Conservation (phyloP, 257 asterid species). For the Thymus mandschuricus region DNA sequence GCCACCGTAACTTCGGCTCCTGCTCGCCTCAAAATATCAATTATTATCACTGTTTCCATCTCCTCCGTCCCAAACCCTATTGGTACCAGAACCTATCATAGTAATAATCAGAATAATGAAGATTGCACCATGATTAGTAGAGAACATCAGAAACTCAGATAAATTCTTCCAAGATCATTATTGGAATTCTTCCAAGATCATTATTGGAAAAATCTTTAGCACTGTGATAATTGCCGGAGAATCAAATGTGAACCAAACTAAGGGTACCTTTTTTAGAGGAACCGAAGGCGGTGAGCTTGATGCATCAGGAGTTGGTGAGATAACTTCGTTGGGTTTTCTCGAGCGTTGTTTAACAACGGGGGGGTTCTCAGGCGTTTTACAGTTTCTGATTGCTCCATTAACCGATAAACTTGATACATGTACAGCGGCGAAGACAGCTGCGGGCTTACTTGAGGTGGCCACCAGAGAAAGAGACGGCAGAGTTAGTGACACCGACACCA, state of each 20-base stretch:
- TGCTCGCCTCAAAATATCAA: slow-evolving; percentile 80
- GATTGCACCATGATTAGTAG: not conserved
- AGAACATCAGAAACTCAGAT: not conserved
- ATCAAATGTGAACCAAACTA: not conserved
- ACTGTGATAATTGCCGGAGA: not conserved
- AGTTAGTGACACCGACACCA: slow-evolving; percentile 25
- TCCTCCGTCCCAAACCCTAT: slow-evolving; percentile 92
- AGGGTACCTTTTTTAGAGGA: slow-evolving; percentile 65
- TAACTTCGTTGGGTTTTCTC: slow-evolving; percentile 50
- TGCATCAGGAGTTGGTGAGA: slow-evolving; percentile 37
- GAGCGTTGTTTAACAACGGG: slow-evolving; percentile 44
- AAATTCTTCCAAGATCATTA: not conserved
- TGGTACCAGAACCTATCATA: slow-evolving; percentile 77
- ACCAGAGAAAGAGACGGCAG: slow-evolving; percentile 27
- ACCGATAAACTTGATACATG: slow-evolving; percentile 24
- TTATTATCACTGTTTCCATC: slow-evolving; percentile 89
- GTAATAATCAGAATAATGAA: not conserved
- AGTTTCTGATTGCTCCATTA: slow-evolving; percentile 20
- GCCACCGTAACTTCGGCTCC: slow-evolving; percentile 92
- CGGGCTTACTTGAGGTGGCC: slow-evolving; percentile 29
- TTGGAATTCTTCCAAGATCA: not conserved
- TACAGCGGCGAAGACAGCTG: slow-evolving; percentile 26
- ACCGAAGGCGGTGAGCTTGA: slow-evolving; percentile 31
- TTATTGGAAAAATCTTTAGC: not conserved
- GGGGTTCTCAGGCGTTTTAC: slow-evolving; percentile 42